Base-by-base conservation (phyloP, 371 early-diverging fungal genomes). In the Mortierella sp. region DNA sequence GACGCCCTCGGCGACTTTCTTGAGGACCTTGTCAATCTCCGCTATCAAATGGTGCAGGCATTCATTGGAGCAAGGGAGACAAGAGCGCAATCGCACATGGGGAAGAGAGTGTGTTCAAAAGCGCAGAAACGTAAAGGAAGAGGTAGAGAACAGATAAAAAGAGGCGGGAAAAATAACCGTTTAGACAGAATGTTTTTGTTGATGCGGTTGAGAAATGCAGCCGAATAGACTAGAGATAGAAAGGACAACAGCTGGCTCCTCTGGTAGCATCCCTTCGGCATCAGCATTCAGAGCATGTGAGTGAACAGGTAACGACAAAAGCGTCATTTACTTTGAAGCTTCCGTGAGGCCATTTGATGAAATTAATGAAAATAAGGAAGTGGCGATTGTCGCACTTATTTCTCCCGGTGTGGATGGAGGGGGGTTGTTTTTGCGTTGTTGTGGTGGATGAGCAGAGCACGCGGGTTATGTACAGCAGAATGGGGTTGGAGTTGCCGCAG, bases 1-100 rank as follows among this genome's bases (percentile, higher is more conserved):
- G 26, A 99, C 94, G 15, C 99, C 99, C 83, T 97, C 97, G 54
- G 92, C 81, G 31, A 99, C 97, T 80, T 95, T 95, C 78, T 99
- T 99, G 56, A 97, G 86, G 50, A 92, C 89, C 71, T 93, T 87
- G 66, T 99, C 99, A 80, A 97, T 97, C 80, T 97, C 97, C 80
- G 91, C 91, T 88, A 56, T 17, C 9, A 15, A 21, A 12, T 24
- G 42, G 28, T 44, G 17, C 19, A 46, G 30, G 46, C 24, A 14
- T 37, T 5, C 57, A 14, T 15, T 46, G 34, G 23, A 1, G 57
- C 17, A 19, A 41, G 47, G 4, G 28, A 34, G 39, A 52, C 28
- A 34, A 37, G 14, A 28, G 34, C 12, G 19, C 32, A 7, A 19
- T 14, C 3, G 19, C 30, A 43, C 7, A 15, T 43, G 26, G n/a